These are phyloP conservation scores for Aspergillus sp. DNA, from an alignment of 2,329 filamentous ascomycete species.

Conservation along the genomic window DNA sequence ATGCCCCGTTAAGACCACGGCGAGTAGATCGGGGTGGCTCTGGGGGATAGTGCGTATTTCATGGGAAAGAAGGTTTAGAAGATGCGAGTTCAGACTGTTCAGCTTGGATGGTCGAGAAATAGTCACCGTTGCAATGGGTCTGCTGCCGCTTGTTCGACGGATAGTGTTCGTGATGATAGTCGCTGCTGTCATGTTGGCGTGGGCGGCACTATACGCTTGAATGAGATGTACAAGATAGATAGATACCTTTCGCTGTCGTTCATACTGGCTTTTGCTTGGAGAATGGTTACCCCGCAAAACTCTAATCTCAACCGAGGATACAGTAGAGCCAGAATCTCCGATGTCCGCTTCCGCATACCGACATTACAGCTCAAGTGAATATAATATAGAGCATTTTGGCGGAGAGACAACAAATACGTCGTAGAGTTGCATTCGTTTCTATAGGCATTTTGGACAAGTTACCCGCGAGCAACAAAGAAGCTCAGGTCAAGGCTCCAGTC, in stretches of 20 bases:
- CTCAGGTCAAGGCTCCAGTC: neutral
- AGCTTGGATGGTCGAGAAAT: constrained; percentile 27
- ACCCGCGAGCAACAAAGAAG: neutral
- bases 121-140: constrained; percentile 13
- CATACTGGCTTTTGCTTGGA: too few species aligned
- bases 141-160: too few species aligned
- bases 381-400: neutral
- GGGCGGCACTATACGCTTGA: too few species aligned
- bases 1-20: neutral
- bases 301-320: neutral
- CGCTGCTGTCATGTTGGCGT: too few species aligned
- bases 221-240: too few species aligned
- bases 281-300: neutral
- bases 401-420: neutral
- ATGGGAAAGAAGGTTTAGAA: neutral
- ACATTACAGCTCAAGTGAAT: neutral
- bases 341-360: neutral
- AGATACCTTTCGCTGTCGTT: too few species aligned
- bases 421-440: neutral
- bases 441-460: neutral
- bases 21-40: neutral
- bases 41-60: neutral
- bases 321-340: neutral
- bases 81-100: constrained; percentile 25
- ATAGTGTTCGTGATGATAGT: too few species aligned